Evolutionary conservation across 805 yeast species (phyloP), one percentile per base, ranked within the genome.

Genomic region (Candida anglica): DNA sequence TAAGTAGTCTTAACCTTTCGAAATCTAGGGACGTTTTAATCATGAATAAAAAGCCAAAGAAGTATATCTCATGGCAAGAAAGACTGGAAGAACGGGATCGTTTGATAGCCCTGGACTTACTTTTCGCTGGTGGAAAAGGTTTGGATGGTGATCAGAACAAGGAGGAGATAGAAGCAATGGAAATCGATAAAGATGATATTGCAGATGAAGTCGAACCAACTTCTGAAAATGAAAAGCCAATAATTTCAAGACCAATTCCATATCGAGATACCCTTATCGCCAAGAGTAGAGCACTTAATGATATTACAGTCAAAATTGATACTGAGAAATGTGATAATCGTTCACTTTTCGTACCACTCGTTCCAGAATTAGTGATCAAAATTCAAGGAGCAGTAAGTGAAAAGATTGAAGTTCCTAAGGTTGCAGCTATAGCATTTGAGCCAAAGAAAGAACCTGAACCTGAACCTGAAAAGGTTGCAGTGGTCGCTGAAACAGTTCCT

Each of bases 21-120:
- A 66, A 60, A 37, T 59, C 71, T 11, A 49, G 56, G 41, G 72
- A 66, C 19, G 69, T 63, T 30, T 52, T 66, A 11, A 56, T 65
- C 11, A 33, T 51, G 24, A 60, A 63, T 5, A 53, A 48, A 33
- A 49, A 47, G 30, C 50, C 50, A 7, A 55, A 52, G 36, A 45
- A 53, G n/a, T 65, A 50, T 38, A 30, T 62, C 7, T 50, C 73
- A 19, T 55, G 71, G 72, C 44, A 56, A 28, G 56, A 63, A 24
- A 42, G 70, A 19, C 40, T 63, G 22, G 28, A 41, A 5, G 48
- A 53, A 14, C 39, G 65, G 46, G 70, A 60, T 46, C 46, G 45
- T n/a, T 19, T 36, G 3, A 44, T 57, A 7, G 50, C 46, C 34
- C 41, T 46, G 43, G 42, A 51, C 8, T 34, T 52, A 15, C 39